These are phyloP conservation scores for Blumeria graminis DNA, from an alignment of 2,329 filamentous ascomycete genomes.

Conservation along the genomic window DNA sequence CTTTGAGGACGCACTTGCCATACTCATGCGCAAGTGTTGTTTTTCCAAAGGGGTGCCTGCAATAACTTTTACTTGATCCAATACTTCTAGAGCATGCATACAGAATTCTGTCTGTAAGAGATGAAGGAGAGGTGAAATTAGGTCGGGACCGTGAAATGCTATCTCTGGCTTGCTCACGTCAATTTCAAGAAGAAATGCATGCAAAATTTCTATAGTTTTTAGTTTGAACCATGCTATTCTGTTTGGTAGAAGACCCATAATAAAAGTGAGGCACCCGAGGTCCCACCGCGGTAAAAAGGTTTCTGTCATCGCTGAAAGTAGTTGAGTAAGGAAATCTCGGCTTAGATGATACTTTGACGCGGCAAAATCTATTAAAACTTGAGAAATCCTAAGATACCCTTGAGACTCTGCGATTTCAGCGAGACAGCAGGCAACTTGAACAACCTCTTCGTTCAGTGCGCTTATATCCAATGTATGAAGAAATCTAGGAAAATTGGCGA, in stretches of 20 bases:
- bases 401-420: constrained; percentile 50
- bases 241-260: constrained; percentile 82
- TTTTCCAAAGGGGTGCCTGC: constrained; percentile 80
- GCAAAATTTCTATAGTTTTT: constrained; percentile 77
- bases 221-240: constrained; percentile 71
- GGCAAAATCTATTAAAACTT: constrained; percentile 46
- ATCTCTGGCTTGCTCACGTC: constrained; percentile 87
- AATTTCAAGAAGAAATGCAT: constrained; percentile 63
- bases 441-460: constrained; percentile 27
- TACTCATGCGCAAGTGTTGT: constrained; percentile 91
- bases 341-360: constrained; percentile 39
- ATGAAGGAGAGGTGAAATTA: constrained; percentile 78
- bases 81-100: constrained; percentile 69
- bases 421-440: constrained; percentile 43
- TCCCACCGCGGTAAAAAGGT: constrained; percentile 66
- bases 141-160: constrained; percentile 71
- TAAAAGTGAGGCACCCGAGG: constrained; percentile 64
- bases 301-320: constrained; percentile 49
- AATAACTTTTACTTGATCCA: constrained; percentile 91
- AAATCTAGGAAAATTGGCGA: constrained; percentile 81
- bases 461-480: constrained; percentile 52
- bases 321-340: constrained; percentile 52
- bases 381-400: constrained; percentile 39
- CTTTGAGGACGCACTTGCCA: constrained; percentile 71
- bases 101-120: constrained; percentile 84